Conservation (phyloP, 2,329 filamentous ascomycete species). For the Pleomassaria siparia region DNA sequence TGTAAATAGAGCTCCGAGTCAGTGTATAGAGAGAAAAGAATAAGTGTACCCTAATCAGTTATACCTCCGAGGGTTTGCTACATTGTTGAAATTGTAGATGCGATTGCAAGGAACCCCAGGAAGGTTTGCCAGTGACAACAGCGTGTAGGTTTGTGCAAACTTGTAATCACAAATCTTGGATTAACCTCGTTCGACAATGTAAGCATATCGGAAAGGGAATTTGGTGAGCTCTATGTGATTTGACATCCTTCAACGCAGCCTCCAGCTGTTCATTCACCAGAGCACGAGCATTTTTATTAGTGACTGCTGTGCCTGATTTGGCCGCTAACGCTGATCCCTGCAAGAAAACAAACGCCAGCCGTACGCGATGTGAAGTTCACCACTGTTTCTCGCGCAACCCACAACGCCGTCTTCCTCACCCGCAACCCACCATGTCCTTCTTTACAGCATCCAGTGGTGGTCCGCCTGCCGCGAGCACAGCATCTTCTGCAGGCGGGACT, state of each 20-base stretch:
- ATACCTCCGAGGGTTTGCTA: slow-evolving; percentile 9
- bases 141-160: slow-evolving; percentile 5
- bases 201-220: background rate
- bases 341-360: slow-evolving; percentile 16
- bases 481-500: slow-evolving; percentile 6
- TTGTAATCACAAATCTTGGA: background rate
- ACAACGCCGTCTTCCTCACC: slow-evolving; percentile 20
- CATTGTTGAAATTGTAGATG: background rate
- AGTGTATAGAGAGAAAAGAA: background rate
- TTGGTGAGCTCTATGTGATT: background rate
- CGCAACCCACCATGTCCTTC: slow-evolving; percentile 36
- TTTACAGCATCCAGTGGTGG: slow-evolving; percentile 28
- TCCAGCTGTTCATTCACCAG: background rate
- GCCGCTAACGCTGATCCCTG: slow-evolving; percentile 6
- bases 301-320: background rate
- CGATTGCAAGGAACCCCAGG: background rate
- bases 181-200: background rate
- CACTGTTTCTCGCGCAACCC: slow-evolving; percentile 22
- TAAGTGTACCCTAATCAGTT: background rate
- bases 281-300: background rate
- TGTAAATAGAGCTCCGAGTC: too few relatives aligned
- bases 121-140: background rate
- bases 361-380: slow-evolving; percentile 20
- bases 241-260: background rate
- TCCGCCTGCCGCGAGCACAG: slow-evolving; percentile 14